Base-by-base conservation (phyloP, 1,284 basidiomycete species). In the Rhodotorula sp. region DNA sequence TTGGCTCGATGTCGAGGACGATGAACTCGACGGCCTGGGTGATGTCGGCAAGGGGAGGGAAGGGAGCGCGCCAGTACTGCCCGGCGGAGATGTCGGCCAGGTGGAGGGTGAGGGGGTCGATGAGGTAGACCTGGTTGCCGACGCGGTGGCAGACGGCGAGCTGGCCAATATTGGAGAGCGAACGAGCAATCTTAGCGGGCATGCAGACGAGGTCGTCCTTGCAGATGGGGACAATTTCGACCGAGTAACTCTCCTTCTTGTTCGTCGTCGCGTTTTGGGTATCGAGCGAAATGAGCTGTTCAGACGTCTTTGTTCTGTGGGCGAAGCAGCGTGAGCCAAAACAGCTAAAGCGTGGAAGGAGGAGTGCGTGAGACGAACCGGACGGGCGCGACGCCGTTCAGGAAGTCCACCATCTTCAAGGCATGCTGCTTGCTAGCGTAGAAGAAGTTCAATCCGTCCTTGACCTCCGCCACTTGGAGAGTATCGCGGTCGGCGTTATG, bases 401-500 rank as follows among this genome's bases (percentile, higher is more conserved):
- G 82, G 81, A 99, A 99, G 69, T 99, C 95, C n/a, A 90, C 87
- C 94, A 98, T 98, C 82, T 95, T 95, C 79, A 95, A 85, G 1
- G 94, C 95, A 79, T 93, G 92, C 79, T 89, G 91, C 70, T 93
- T 86, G 69, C 89, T 88, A 49, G 89, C 87, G 82, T 95, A 99
- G 83, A 95, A 98, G 81, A 99, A 99, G 81, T 99, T 95, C 47
- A 99, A 84, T 7, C 96, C 95, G 79, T 99, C 95, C 76, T 88
- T 87, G 75, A 90, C 92, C 81, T 99, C 96, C 80, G 90, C 90
- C 68, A 99, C 89, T 2, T 88, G 90, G 51, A 95, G 90, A 3
- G 94, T 97, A 76, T 98, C 94, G 81, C 94, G 94, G 83, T 99
- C 95, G 1, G 94, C 94, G 74, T 90, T 90, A 80, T 98, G 92